Evolutionary conservation across 2,329 filamentous ascomycete species (phyloP).

Genomic region (Beauveria caledonica): DNA sequence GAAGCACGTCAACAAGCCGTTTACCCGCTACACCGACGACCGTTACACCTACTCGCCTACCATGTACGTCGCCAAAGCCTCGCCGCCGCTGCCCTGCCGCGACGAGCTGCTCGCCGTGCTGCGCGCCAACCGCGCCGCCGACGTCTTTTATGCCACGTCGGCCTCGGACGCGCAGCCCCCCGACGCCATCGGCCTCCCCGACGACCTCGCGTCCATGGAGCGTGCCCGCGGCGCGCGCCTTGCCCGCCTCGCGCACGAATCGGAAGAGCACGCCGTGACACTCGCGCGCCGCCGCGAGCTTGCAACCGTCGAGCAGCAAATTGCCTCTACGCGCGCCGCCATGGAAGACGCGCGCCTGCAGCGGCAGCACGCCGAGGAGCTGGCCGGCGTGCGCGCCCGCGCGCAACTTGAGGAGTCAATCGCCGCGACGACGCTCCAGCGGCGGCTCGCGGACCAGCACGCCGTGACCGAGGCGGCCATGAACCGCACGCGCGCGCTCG

Average conservation of each 20-base stretch:
- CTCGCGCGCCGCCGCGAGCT: constrained; percentile 44
- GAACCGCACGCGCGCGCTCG: constrained; percentile 35
- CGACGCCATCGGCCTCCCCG: constrained; percentile 43
- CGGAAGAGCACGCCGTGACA: constrained; percentile 39
- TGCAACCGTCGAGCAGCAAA: constrained; percentile 42
- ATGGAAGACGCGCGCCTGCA: constrained; percentile 43
- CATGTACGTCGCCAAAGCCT: constrained; percentile 48
- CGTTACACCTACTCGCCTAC: constrained; percentile 54
- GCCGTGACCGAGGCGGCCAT: constrained; percentile 38
- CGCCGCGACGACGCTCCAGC: constrained; percentile 23
- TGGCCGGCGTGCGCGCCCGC: constrained; percentile 34
- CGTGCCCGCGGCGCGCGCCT: constrained; percentile 40
- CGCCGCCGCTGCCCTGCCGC: constrained; percentile 31
- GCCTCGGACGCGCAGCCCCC: constrained; percentile 41
- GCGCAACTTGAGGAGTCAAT: constrained; percentile 39
- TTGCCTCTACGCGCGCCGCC: constrained; percentile 34
- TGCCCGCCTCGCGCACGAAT: constrained; percentile 36
- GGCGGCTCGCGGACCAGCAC: constrained; percentile 37
- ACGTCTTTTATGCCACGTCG: constrained; percentile 47
- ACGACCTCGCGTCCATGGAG: constrained; percentile 41
- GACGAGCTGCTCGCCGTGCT: constrained; percentile 40
- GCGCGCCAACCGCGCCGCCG: constrained; percentile 41
- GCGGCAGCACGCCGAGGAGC: constrained; percentile 37
- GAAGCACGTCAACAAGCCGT: constrained; percentile 54
- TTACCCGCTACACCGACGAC: constrained; percentile 45